Conservation (phyloP, 805 yeast genomes). For the Lachancea kluyveri region DNA sequence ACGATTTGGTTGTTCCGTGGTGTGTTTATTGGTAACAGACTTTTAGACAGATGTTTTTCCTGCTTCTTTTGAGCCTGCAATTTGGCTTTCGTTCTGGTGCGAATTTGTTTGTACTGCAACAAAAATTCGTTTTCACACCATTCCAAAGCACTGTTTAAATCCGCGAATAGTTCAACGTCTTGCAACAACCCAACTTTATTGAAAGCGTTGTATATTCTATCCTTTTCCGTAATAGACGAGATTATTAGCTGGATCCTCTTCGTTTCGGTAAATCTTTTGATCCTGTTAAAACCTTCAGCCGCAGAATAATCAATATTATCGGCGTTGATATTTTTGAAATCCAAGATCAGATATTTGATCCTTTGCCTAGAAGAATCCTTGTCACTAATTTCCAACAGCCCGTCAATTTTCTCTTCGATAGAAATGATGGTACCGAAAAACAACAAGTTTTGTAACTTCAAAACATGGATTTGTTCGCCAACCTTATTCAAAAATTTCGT, state of each 20-base stretch:
- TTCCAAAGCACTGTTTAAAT: constrained; percentile 82
- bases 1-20: constrained; percentile 38
- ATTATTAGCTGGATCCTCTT: constrained; percentile 67
- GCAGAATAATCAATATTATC: constrained; percentile 83
- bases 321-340: constrained; percentile 72
- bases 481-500: constrained; percentile 77
- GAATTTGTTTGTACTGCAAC: constrained; percentile 32
- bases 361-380: constrained; percentile 40
- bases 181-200: constrained; percentile 80
- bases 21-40: constrained; percentile 27
- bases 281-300: constrained; percentile 88
- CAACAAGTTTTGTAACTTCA: constrained; percentile 80
- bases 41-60: constrained; percentile 5
- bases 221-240: constrained; percentile 67
- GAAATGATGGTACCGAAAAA: constrained; percentile 96
- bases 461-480: constrained; percentile 84
- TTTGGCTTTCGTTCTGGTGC: constrained; percentile 21
- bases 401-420: constrained; percentile 69
- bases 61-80: constrained; percentile 9
- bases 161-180: constrained; percentile 54
- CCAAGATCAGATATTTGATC: constrained; percentile 75
- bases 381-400: constrained; percentile 49
- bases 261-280: constrained; percentile 68
- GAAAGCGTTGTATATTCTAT: constrained; percentile 62
- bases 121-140: constrained; percentile 95